These are phyloP conservation scores for Hypoxylon sp. DNA, from an alignment of 2,329 filamentous ascomycete species.

Conservation along the genomic window DNA sequence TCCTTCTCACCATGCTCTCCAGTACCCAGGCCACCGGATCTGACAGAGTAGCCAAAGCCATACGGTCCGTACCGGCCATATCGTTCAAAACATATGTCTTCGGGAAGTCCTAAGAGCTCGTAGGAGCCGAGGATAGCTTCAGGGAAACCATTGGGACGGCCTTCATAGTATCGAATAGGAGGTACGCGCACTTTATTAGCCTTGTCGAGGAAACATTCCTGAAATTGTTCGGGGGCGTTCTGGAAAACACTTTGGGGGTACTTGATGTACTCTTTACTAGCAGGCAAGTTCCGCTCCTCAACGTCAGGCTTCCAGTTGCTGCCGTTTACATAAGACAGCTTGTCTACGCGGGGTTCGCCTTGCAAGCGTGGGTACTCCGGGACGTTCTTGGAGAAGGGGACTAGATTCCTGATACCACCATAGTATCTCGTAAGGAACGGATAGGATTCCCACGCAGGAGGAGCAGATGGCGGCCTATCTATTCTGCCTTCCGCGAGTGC, in stretches of 20 bases:
- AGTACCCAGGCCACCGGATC: slow-evolving; percentile 85
- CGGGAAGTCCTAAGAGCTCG: slow-evolving; percentile 80
- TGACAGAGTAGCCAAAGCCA: slow-evolving; percentile 86
- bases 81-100: slow-evolving; percentile 93
- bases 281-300: slow-evolving; percentile 56
- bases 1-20: slow-evolving; percentile 87
- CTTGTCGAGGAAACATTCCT: slow-evolving; percentile 84
- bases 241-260: slow-evolving; percentile 59
- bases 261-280: slow-evolving; percentile 68
- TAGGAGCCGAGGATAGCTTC: slow-evolving; percentile 90
- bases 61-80: slow-evolving; percentile 92
- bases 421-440: slow-evolving; percentile 90
- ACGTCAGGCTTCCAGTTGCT: slow-evolving; percentile 51
- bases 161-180: slow-evolving; percentile 79
- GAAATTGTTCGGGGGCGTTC: slow-evolving; percentile 65
- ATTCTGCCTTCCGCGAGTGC: slow-evolving; percentile 69
- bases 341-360: slow-evolving; percentile 68
- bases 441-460: slow-evolving; percentile 86
- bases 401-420: slow-evolving; percentile 83
- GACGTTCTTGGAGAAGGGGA: slow-evolving; percentile 74
- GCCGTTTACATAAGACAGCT: slow-evolving; percentile 57
- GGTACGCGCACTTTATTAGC: slow-evolving; percentile 77
- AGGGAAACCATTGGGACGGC: slow-evolving; percentile 87
- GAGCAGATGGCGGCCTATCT: slow-evolving; percentile 67
- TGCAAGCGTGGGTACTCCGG: slow-evolving; percentile 84